Base-by-base conservation (phyloP, 768 basidiomycete species). In the Tylopilus sp. region DNA sequence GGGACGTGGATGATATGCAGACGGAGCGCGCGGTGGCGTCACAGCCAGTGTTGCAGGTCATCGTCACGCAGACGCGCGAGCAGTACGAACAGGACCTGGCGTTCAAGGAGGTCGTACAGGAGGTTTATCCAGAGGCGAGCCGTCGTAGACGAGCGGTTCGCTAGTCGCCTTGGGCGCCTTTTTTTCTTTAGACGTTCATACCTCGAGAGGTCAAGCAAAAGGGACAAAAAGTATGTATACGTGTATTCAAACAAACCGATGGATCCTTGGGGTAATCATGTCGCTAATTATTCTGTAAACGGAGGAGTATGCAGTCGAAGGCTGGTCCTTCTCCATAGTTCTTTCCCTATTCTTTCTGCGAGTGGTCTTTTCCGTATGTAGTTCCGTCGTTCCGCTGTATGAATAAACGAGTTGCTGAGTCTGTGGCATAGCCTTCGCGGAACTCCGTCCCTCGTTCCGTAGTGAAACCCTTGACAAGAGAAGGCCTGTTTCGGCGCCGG, bases 51-150 rank as follows among this genome's bases (percentile, higher is more conserved):
- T 43, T 70, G 33, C 68, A 70, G 54, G 70, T 70, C 8, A 70
- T 70, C 53, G 70, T 70, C 31, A 70, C 64, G 9, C 69, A 70
- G 49, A 70, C 65, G 24, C 66, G 66, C 34, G 64, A 66, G 19
- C 66, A 70, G 19, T 68, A 70, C 50, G 66, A 71, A 3, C 65
- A 70, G 26, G 68, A 71, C 50, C 57, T 59, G 33, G 68, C 65
- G 24, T 71, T 71, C 45, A 71, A 69, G 36, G 63, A 69, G 22
- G 57, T 48, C 36, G 60, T 65, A 5, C 63, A 67, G 45, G 50
- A 63, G 33, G 58, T 67, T 13, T 68, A 54, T 22, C 68, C 68
- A 12, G 69, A 65, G 45, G 61, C 67, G 11, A 33, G 48, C 48
- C 58, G 64, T 50, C 60, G 54, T 43, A 48, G 55, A 36, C 63